These are phyloP conservation scores for Beauveria australis DNA, from an alignment of 2,329 filamentous ascomycete species.

Conservation along the genomic window DNA sequence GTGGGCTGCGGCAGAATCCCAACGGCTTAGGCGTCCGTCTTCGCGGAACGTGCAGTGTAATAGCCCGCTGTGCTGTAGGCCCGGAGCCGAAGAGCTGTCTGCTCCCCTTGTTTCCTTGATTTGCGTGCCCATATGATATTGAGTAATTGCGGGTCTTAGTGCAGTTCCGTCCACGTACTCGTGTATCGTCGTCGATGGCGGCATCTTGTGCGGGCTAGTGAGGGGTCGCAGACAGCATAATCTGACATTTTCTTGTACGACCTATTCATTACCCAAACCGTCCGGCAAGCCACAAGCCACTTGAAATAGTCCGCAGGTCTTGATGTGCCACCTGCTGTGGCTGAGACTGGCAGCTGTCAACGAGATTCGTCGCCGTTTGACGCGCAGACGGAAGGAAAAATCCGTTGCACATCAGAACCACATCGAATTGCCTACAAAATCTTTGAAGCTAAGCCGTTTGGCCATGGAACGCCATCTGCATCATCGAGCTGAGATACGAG, in stretches of 20 bases:
- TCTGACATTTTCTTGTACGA: neutral
- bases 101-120: neutral
- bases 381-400: neutral
- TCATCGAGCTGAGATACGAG: neutral
- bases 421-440: neutral
- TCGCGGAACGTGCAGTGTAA: neutral
- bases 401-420: neutral
- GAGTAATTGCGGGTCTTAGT: neutral
- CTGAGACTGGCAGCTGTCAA: constrained; percentile 5
- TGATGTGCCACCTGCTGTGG: neutral
- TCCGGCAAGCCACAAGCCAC: neutral
- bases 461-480: neutral
- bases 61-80: neutral
- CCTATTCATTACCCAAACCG: neutral
- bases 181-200: no score
- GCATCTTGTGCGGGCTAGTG: no score
- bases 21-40: neutral
- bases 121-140: neutral
- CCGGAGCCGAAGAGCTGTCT: neutral
- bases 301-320: neutral
- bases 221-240: no score
- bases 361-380: neutral
- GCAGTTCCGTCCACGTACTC: neutral
- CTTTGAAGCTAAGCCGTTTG: neutral
- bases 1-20: neutral